Conservation (phyloP, 805 yeast species). For the Yarrowia deformans region DNA sequence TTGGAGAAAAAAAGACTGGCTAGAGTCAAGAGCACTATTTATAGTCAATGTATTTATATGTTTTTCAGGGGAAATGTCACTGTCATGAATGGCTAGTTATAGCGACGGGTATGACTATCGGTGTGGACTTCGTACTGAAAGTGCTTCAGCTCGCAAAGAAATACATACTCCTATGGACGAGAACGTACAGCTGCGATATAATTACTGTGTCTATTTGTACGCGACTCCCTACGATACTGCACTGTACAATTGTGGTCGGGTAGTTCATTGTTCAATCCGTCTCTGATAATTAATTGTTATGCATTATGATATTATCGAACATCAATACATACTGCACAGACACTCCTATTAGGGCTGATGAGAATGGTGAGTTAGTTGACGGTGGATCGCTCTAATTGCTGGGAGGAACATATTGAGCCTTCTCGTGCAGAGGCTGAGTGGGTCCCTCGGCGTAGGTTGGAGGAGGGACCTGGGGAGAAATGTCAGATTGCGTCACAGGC, state of each 20-base stretch:
- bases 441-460: conserved; percentile 3
- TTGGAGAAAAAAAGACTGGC: neutral
- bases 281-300: no score
- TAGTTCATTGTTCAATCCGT: no score
- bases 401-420: conserved; percentile 17
- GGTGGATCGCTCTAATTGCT: neutral
- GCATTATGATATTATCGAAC: neutral
- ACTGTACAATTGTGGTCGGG: no score
- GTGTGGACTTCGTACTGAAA: no score
- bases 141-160: no score
- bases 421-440: neutral
- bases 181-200: no score
- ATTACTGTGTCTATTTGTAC: no score
- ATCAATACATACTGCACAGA: neutral
- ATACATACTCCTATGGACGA: no score
- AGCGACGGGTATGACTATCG: no score
- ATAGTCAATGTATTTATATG: conserved; percentile 24
- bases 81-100: no score
- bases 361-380: no score
- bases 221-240: no score
- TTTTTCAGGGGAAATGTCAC: neutral
- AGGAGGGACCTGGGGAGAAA: conserved; percentile 20
- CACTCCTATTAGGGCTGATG: neutral
- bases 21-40: neutral
- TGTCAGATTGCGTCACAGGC: neutral